Evolutionary conservation across 257 asterid genomes (phyloP).

Genomic region (Plantago major): DNA sequence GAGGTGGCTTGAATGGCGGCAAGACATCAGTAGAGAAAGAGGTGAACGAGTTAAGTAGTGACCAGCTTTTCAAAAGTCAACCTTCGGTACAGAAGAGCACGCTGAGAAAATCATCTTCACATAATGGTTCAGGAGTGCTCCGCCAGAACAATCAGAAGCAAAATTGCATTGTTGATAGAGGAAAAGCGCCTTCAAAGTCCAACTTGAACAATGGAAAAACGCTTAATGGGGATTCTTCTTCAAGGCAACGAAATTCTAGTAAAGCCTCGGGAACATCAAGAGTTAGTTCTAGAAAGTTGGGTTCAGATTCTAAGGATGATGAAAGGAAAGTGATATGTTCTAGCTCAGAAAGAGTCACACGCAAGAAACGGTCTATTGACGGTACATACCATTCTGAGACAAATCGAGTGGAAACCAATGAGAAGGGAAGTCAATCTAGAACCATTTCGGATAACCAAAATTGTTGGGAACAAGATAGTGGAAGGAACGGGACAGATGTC

Average conservation of each 20-base stretch:
- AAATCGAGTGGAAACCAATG: constrained; percentile 32
- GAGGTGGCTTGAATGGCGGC: constrained; percentile 49
- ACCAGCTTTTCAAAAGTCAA: constrained; percentile 39
- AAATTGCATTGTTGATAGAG: constrained; percentile 57
- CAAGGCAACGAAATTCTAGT: constrained; percentile 36
- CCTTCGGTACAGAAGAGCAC: constrained; percentile 37
- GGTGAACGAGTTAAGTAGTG: constrained; percentile 34
- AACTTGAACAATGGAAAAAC: constrained; percentile 43
- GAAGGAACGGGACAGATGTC: constrained; percentile 51
- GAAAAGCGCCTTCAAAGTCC: constrained; percentile 44
- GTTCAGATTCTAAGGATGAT: constrained; percentile 37
- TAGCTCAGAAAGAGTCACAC: constrained; percentile 32
- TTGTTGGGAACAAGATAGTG: constrained; percentile 42
- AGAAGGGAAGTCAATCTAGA: constrained; percentile 34
- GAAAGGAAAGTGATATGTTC: constrained; percentile 38
- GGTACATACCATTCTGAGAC: constrained; percentile 55
- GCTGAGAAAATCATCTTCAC: constrained; percentile 40
- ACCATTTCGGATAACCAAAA: constrained; percentile 26
- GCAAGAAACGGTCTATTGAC: constrained; percentile 65
- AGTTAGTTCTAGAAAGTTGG: constrained; percentile 48
- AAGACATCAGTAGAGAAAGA: constrained; percentile 40
- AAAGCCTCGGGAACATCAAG: constrained; percentile 41
- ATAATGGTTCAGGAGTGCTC: constrained; percentile 41
- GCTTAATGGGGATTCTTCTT: constrained; percentile 39
- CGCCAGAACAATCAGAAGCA: constrained; percentile 86